A percentile compares a stretch with the other conserved stretches of the same genome.
phyloP scores from a whole-genome alignment of 257 asterid species.

The Jasminum sambac region DNA sequence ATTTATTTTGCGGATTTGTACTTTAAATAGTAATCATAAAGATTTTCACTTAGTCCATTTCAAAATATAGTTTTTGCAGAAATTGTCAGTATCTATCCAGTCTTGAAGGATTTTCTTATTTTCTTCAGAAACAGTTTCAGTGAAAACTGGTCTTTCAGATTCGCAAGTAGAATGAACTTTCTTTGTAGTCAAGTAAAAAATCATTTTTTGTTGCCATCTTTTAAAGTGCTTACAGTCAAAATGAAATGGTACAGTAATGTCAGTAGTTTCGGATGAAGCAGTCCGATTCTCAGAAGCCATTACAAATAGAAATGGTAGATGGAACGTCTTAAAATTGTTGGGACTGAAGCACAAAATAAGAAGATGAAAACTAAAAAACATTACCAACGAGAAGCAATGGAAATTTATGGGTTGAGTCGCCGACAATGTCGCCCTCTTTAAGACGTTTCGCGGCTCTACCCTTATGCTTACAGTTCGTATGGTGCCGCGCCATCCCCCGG shows the following conservation, averaged over 20 bases:
- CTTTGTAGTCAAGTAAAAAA: not conserved
- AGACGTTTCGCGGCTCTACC: too few species aligned
- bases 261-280: not conserved
- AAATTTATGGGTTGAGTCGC: too few species aligned
- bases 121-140: not conserved
- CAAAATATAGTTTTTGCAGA: too few species aligned
- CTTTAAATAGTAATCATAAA: not conserved
- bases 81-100: not conserved
- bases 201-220: not conserved
- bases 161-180: not conserved
- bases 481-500: too few species aligned
- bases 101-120: not conserved
- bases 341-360: too few species aligned
- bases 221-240: not conserved
- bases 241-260: not conserved
- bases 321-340: too few species aligned
- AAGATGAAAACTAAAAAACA: too few species aligned
- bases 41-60: not conserved
- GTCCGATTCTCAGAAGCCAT: too few species aligned
- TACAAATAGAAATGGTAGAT: too few species aligned
- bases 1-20: not conserved
- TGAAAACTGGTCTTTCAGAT: not conserved
- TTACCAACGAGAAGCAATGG: too few species aligned
- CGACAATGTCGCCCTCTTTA: too few species aligned
- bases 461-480: too few species aligned